Evolutionary conservation across 345 rosid genomes (phyloP).

Genomic region (Gossypium ekmanianum): DNA sequence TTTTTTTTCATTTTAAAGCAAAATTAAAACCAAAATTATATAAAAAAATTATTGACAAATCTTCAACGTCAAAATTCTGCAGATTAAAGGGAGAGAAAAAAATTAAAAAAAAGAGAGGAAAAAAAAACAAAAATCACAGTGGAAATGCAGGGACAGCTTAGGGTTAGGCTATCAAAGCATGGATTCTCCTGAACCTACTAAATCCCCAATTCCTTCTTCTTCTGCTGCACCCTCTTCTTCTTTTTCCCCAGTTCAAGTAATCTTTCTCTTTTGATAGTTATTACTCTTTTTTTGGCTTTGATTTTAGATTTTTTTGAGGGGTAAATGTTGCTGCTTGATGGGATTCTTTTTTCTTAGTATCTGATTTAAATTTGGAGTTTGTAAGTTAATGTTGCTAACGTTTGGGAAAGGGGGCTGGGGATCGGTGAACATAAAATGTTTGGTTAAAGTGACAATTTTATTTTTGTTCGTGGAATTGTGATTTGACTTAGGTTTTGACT

Average conservation of each 20-base stretch:
- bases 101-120: too few species aligned
- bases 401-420: not conserved
- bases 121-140: not conserved
- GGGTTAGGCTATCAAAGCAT: constrained; percentile 15
- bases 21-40: not conserved
- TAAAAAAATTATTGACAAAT: not conserved
- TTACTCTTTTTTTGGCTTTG: not conserved
- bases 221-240: not conserved
- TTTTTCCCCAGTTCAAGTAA: constrained; percentile 9
- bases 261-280: not conserved
- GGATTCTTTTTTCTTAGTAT: too few species aligned
- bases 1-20: not conserved
- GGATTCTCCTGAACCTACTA: constrained; percentile 19
- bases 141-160: constrained; percentile 4
- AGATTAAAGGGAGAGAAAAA: not conserved
- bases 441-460: not conserved
- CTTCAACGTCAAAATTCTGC: constrained; percentile 3
- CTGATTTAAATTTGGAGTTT: too few species aligned
- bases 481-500: not conserved
- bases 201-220: not conserved
- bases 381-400: not conserved
- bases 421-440: not conserved
- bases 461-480: not conserved
- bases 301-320: not conserved
- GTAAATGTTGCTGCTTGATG: too few species aligned